Evolutionary conservation across 148 eudicot genomes (phyloP), one percentile per base, ranked within the genome.

Genomic region (Dianthus caryophyllus): DNA sequence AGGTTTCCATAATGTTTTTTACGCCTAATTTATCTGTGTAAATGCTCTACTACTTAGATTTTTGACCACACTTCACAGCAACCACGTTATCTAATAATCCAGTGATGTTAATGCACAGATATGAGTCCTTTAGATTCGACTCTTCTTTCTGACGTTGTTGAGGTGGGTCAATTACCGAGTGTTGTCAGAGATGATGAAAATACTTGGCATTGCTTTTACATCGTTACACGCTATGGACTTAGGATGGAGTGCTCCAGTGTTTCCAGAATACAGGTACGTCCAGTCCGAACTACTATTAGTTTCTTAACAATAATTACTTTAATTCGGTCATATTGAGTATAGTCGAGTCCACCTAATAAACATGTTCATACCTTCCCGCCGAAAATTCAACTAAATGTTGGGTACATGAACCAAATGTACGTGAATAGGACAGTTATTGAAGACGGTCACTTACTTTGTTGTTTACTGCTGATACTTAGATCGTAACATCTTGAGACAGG

Each of bases 51-150:
- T 41, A 41, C 33, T 63, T 4, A 63, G 66, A 63, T 44, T 4
- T 62, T 62, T 62, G 30, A 41, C 48, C 47, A 38, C 66, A 39
- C 24, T 1, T 18, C 30, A 62, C 43, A 48, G 31, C 66, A 39
- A 62, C 1, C 44, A 41, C 44, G 10, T 41, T 9, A 41, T 41
- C 44, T 41, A 41, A 41, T 41, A 13, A 41, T 41, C 44, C 47
- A 16, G 36, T 44, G 4, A 46, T 20, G 0, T 18, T n/a, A 6
- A 15, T 51, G 25, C 25, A n/a, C 88, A 91, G 97, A 91, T 86
- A 69, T 88, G 81, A 86, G 97, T 63, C 97, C 97, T 27, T 92
- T 82, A 71, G 97, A 91, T 71, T 86, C 97, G 55, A 81, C 97
- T 46, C 81, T 86, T 26, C 76, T 91, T 29, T 74, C 90, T 67